Percentiles rank a stretch among this genome's conserved stretches.
These are phyloP conservation scores for Botrytis aclada DNA, from an alignment of 2,329 filamentous ascomycete species.

Conservation along the genomic window DNA sequence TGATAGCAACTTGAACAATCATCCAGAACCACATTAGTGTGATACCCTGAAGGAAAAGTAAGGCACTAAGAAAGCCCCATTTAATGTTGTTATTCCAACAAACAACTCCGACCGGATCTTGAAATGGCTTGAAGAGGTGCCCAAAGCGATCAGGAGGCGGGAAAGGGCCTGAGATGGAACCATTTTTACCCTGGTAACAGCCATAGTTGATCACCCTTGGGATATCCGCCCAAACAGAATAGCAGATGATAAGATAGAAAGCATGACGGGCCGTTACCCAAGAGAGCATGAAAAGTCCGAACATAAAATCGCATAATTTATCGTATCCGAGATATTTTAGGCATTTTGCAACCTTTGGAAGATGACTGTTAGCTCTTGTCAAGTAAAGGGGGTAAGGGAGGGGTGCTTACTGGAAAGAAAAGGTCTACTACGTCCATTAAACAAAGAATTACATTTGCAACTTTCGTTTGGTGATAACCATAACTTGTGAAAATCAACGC, in stretches of 20 bases:
- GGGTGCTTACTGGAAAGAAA: conserved; percentile 65
- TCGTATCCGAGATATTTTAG: conserved; percentile 84
- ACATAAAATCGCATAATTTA: conserved; percentile 74
- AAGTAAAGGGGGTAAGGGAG: neutral
- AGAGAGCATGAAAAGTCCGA: conserved; percentile 78
- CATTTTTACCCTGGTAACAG: conserved; percentile 64
- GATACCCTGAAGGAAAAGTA: conserved; percentile 75
- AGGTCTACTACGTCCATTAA: conserved; percentile 94
- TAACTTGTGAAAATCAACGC: conserved; percentile 78
- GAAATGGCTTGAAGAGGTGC: conserved; percentile 73
- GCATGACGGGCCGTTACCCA: conserved; percentile 86
- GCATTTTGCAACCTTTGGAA: conserved; percentile 74
- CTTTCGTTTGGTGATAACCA: conserved; percentile 79
- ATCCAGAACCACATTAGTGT: conserved; percentile 86
- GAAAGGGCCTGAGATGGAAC: conserved; percentile 54
- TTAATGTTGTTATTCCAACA: conserved; percentile 77
- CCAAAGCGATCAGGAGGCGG: conserved; percentile 49
- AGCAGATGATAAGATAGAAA: conserved; percentile 75
- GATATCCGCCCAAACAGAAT: conserved; percentile 71
- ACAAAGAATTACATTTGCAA: conserved; percentile 83
- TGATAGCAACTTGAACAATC: conserved; percentile 79
- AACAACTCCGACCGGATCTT: conserved; percentile 66
- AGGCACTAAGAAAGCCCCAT: conserved; percentile 71
- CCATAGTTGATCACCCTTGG: conserved; percentile 61
- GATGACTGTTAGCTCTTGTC: conserved; percentile 13